Conservation (phyloP, 768 basidiomycete species). For the Leccinum subgranulosum region DNA sequence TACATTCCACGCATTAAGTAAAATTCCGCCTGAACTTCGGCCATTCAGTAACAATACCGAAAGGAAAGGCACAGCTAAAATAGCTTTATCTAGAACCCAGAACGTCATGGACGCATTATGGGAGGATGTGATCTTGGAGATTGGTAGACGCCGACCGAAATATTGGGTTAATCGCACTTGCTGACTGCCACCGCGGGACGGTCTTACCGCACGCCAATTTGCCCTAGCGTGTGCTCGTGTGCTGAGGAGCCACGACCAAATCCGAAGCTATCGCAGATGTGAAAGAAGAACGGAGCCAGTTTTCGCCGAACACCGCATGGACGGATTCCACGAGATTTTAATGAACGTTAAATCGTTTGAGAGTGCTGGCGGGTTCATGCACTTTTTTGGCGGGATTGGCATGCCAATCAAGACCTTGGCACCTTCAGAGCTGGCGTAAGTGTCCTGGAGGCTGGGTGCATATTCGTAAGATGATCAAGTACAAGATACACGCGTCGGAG, state of each 20-base stretch:
- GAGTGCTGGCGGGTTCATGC: neutral
- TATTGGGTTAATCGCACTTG: neutral
- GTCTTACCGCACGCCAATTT: too few relatives aligned
- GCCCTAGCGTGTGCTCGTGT: neutral
- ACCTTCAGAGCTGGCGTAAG: too few relatives aligned
- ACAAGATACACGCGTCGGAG: neutral
- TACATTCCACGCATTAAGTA: neutral
- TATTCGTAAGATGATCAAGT: too few relatives aligned
- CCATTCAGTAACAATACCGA: neutral
- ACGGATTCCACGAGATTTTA: neutral
- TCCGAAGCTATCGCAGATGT: neutral
- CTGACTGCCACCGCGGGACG: neutral
- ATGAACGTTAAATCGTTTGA: neutral
- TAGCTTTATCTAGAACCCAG: neutral
- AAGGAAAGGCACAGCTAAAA: neutral
- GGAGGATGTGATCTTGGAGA: neutral
- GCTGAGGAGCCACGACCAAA: neutral
- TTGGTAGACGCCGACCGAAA: neutral
- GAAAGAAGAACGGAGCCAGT: neutral
- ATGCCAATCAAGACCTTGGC: neutral
- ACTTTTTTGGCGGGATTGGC: neutral
- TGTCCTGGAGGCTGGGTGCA: neutral
- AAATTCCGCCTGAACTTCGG: too few relatives aligned
- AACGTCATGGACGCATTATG: neutral
- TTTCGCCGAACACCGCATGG: neutral